Conservation (phyloP, 2,329 filamentous ascomycete genomes). For the Aspergillus sp. region DNA sequence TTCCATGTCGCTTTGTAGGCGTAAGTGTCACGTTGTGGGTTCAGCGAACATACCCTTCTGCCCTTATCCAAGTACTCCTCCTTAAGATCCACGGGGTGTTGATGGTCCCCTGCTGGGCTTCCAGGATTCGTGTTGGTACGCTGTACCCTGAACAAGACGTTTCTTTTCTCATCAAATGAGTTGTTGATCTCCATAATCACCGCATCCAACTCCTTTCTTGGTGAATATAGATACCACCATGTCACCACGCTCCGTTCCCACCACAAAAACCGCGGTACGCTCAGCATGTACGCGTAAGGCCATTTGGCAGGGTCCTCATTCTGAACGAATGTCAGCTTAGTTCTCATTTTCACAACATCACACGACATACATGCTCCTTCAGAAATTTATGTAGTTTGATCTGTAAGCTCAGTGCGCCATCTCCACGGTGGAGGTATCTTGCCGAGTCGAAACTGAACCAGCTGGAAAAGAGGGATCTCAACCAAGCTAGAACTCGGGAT, state of each 20-base stretch:
- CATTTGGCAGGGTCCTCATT: slow-evolving; percentile 14
- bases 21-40: background rate
- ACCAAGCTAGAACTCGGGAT: background rate
- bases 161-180: slow-evolving; percentile 16
- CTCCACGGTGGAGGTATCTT: slow-evolving; percentile 9
- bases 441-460: slow-evolving; percentile 13
- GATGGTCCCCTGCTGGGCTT: background rate
- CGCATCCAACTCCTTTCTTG: slow-evolving; percentile 15
- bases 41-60: background rate
- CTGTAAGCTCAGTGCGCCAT: slow-evolving; percentile 4
- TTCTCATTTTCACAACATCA: too few species aligned
- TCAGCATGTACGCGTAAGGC: slow-evolving; percentile 18
- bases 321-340: background rate
- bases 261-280: slow-evolving; percentile 14
- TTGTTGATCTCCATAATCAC: slow-evolving; percentile 22
- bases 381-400: slow-evolving; percentile 11
- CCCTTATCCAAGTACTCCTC: background rate
- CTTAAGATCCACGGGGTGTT: background rate
- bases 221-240: slow-evolving; percentile 21
- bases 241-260: slow-evolving; percentile 16
- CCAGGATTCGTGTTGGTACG: background rate
- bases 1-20: slow-evolving; percentile 12
- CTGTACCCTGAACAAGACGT: slow-evolving; percentile 6
- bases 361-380: background rate
- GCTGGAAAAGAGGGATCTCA: slow-evolving; percentile 4